Conservation (phyloP, 2,329 filamentous ascomycete genomes). For the Corinectria fuckeliana region DNA sequence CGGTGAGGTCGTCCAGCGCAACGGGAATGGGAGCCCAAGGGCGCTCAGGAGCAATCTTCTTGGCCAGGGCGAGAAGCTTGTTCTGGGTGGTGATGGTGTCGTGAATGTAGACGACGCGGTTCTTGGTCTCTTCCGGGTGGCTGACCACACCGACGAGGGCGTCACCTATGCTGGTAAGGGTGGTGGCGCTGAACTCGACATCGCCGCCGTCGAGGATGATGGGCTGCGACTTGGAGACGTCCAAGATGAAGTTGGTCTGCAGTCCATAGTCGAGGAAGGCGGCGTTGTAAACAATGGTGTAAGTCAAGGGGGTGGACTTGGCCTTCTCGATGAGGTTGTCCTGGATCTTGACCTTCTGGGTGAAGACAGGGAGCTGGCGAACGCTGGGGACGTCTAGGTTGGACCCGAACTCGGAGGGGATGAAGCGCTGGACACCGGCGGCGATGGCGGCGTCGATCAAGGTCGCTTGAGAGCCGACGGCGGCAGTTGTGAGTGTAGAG, state of each 20-base stretch:
- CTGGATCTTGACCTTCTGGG: conserved; percentile 53
- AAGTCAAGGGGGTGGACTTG: conserved; percentile 43
- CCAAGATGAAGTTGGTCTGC: conserved; percentile 50
- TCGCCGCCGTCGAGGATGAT: conserved; percentile 59
- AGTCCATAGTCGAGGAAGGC: conserved; percentile 48
- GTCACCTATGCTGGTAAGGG: conserved; percentile 52
- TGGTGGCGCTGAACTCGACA: conserved; percentile 54
- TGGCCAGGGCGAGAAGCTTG: conserved; percentile 51
- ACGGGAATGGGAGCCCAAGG: conserved; percentile 52
- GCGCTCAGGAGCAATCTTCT: conserved; percentile 55
- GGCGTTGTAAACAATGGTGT: conserved; percentile 43
- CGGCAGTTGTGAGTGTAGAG: conserved; percentile 42
- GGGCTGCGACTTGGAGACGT: conserved; percentile 47
- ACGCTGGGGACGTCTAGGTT: conserved; percentile 43
- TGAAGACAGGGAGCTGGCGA: conserved; percentile 57
- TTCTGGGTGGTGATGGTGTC: conserved; percentile 54
- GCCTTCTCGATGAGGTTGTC: conserved; percentile 50
- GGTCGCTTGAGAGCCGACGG: conserved; percentile 47
- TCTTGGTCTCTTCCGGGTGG: conserved; percentile 60
- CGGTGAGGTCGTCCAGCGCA: conserved; percentile 38
- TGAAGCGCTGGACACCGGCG: conserved; percentile 66
- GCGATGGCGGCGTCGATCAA: conserved; percentile 65
- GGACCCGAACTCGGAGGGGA: conserved; percentile 64
- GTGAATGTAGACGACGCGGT: conserved; percentile 55
- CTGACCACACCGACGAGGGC: conserved; percentile 56